Conservation (phyloP, 805 yeast species). For the Yamadazyma endophytica region DNA sequence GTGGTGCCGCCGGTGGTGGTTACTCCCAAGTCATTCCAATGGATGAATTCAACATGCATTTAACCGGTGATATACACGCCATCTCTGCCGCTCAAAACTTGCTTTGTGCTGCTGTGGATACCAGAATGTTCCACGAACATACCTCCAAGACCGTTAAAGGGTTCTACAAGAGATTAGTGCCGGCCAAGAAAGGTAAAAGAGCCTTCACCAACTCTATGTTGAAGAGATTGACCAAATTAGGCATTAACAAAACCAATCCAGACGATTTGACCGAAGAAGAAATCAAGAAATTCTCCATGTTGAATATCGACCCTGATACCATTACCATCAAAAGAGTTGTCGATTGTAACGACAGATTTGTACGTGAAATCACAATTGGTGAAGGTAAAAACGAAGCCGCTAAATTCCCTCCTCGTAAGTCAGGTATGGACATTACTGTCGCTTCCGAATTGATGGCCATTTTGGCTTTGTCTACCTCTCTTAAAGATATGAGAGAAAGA, state of each 20-base stretch:
- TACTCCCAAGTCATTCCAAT: conserved; percentile 83
- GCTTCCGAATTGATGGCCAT: conserved; percentile 97
- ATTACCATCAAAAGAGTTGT: conserved; percentile 92
- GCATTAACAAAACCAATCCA: conserved; percentile 78
- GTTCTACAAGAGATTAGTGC: conserved; percentile 81
- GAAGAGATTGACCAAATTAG: conserved; percentile 71
- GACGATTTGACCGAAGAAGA: conserved; percentile 77
- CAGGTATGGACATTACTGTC: conserved; percentile 95
- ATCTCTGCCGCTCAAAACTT: conserved; percentile 78
- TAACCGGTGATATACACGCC: conserved; percentile 84
- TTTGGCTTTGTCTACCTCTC: conserved; percentile 73
- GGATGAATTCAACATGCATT: conserved; percentile 85
- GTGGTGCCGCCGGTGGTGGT: conserved; percentile 92
- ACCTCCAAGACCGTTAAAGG: conserved; percentile 76
- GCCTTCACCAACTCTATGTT: conserved; percentile 76
- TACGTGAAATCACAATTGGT: conserved; percentile 86
- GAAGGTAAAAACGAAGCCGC: conserved; percentile 80
- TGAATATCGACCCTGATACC: conserved; percentile 85
- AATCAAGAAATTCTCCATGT: conserved; percentile 66
- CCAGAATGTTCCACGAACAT: conserved; percentile 78
- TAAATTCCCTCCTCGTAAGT: conserved; percentile 75
- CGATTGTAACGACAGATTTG: conserved; percentile 88
- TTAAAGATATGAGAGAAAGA: conserved; percentile 81
- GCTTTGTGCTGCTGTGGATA: conserved; percentile 81
- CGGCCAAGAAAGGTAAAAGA: conserved; percentile 76